These are phyloP conservation scores for Stemphylium vesicarium DNA, from an alignment of 2,329 filamentous ascomycete species.

Conservation along the genomic window DNA sequence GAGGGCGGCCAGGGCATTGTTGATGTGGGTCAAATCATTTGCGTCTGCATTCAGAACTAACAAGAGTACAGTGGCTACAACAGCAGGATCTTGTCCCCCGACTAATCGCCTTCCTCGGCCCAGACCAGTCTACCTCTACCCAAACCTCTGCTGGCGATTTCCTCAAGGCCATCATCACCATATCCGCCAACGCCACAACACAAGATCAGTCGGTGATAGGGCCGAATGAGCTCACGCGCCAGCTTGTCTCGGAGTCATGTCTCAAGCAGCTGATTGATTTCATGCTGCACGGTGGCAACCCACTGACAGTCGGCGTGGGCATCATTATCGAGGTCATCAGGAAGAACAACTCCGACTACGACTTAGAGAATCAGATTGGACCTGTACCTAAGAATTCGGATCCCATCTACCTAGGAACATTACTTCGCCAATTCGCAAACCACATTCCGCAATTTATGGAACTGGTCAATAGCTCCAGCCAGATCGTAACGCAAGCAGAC, in stretches of 20 bases:
- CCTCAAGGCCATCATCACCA: conserved; percentile 97
- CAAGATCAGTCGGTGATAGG: conserved; percentile 99
- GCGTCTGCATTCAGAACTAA: conserved; percentile 14
- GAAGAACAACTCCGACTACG: conserved; percentile 99
- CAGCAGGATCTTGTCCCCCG: conserved; percentile 85
- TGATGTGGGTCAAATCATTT: conserved; percentile 67
- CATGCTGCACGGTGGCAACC: conserved; percentile 93
- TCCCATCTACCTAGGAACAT: conserved; percentile 91
- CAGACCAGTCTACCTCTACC: conserved; percentile 84
- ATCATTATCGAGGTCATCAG: conserved; percentile 98
- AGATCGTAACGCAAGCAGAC: conserved; percentile 63
- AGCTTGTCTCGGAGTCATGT: conserved; percentile 86
- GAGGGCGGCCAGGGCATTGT: conserved; percentile 92
- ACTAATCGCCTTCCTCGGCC: conserved; percentile 83
- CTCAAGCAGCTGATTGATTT: conserved; percentile 84
- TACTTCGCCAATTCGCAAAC: conserved; percentile 86
- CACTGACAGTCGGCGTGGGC: conserved; percentile 92
- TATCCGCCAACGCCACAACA: conserved; percentile 96
- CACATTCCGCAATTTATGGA: conserved; percentile 95
- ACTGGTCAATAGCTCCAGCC: conserved; percentile 77
- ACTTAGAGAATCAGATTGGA: conserved; percentile 85
- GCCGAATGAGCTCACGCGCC: conserved; percentile 92
- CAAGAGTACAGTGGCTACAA: conserved; percentile 77
- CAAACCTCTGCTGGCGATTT: conserved; percentile 98
- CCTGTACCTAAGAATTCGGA: conserved; percentile 83